Evolutionary conservation across 1,284 basidiomycete genomes (phyloP), one percentile per base, ranked within the genome.

Genomic region (Hortiboletus rubellus): DNA sequence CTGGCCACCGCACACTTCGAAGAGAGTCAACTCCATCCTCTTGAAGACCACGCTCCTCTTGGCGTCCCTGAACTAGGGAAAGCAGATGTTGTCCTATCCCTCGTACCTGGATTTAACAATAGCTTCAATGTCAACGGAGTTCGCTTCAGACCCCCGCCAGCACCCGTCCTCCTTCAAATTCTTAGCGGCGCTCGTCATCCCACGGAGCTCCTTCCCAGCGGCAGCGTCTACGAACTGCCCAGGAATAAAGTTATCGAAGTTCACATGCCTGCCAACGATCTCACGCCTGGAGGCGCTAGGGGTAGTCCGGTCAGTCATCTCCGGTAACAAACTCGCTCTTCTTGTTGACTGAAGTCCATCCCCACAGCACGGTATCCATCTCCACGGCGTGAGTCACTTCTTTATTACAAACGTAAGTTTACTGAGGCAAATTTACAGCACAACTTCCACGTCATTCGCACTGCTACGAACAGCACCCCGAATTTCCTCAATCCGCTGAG

Each of bases 151-250:
- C 67, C 77, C 14, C 81, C 81, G 5, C 72, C 69, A 1, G 69
- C 72, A 0, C 81, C 81, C 0, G 76, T 82, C 1, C 72, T 83
- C 36, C 73, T 84, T 34, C 82, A 84, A 57, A 78, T 84, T 46
- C 64, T 84, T 37, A 81, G 78, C 52, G 82, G 82, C 7, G 71
- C 76, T 8, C 66, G 67, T 46, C 70, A 73, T 40, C 74, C 79
- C 17, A 64, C 72, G 14, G 71, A 77, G n/a, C 69, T 84, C 27
- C 72, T 82, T 27, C 81, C 81, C 2, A 51, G 56, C 3, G 80
- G 77, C 10, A 76, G 72, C 27, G 73, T 83, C 5, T 81, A 79
- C 55, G 66, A 68, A 22, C 63, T 84, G n/a, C 78, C 77, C 2
- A 66, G 61, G 10, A 79, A 82, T 57, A 77, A 78, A 50, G 74